Base-by-base conservation (phyloP, 352 stramenopile species). In the Pythium dissotocum region DNA sequence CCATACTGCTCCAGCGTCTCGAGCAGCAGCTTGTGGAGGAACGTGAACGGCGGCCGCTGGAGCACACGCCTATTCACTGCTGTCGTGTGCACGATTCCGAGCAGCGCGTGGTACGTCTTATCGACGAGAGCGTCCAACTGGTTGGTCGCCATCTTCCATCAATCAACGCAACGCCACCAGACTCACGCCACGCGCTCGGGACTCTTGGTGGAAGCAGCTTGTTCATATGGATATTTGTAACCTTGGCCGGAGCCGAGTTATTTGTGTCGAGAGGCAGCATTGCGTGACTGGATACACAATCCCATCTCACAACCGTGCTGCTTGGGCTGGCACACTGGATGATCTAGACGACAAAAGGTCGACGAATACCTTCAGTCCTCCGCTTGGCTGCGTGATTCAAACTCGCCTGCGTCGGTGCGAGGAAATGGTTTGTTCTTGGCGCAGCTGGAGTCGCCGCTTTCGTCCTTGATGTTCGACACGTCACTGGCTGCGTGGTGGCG, bases 1-100 rank as follows among this genome's bases (percentile, higher is more conserved):
- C 82, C 75, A 63, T 82, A 83, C 12, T 76, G 71, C 0, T 69
- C 75, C 6, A 95, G 65, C 9, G 80, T 90, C 57, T 93, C 84
- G 8, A 92, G 68, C 6, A 93, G 73, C 2, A 95, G 66, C 61
- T 93, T 93, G 70, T 95, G 85, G 5, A 95, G 63, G 40, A 95
- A 94, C 4, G 86, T 91, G 61, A 95, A 95, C 14, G 87, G 87
- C 18, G 87, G 87, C 9, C 87, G 80, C 13, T 70, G 52, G 4
- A 95, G 71, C 26, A 94, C 84, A 63, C 88, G 89, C 18, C 77
- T 79, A 24, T 63, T 92, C 58, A 95, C 73, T 5, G 80, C 82
- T 4, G 83, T 92, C 6, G 83, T 91, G 44, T 90, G 76, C 13
- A 92, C 83, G 58, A 93, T 64, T 2, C 65, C 59, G 26, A 91